These are phyloP conservation scores for Meira miltonrushii DNA, from an alignment of 1,284 basidiomycete genomes.

Conservation along the genomic window DNA sequence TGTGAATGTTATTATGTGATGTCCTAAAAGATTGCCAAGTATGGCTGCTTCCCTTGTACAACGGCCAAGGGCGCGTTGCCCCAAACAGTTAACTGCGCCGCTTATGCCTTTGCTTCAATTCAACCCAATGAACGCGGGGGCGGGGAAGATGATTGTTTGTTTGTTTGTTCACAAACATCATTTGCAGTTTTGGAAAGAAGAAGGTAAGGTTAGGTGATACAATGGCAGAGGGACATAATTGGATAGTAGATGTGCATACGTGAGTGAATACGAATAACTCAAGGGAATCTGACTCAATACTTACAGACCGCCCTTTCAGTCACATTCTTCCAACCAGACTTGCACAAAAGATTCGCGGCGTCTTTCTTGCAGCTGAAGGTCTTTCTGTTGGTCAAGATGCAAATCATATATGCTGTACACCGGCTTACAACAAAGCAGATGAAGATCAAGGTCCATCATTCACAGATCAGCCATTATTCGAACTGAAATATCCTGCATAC, in stretches of 20 bases:
- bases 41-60: too few relatives aligned
- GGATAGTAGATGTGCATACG: slow-evolving; percentile 17
- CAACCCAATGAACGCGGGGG: too few relatives aligned
- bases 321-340: slow-evolving; percentile 11
- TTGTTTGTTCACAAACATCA: not conserved
- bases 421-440: not conserved
- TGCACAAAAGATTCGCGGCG: slow-evolving; percentile 9
- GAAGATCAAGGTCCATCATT: not conserved
- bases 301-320: slow-evolving; percentile 3
- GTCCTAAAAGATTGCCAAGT: too few relatives aligned
- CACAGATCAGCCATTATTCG: slow-evolving; percentile 1
- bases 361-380: slow-evolving; percentile 9
- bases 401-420: not conserved
- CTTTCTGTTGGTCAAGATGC: not conserved
- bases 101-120: too few relatives aligned
- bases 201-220: not conserved
- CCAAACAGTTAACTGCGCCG: too few relatives aligned
- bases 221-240: slow-evolving; percentile 1
- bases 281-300: not conserved
- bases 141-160: too few relatives aligned
- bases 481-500: slow-evolving; percentile 8
- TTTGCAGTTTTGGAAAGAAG: too few relatives aligned
- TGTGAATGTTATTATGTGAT: too few relatives aligned
- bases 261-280: slow-evolving; percentile 4
- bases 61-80: too few relatives aligned